Percentiles rank a stretch among this genome's conserved stretches.
Conservation (phyloP, 169 alveolate species). For the Neospora caninum region DNA sequence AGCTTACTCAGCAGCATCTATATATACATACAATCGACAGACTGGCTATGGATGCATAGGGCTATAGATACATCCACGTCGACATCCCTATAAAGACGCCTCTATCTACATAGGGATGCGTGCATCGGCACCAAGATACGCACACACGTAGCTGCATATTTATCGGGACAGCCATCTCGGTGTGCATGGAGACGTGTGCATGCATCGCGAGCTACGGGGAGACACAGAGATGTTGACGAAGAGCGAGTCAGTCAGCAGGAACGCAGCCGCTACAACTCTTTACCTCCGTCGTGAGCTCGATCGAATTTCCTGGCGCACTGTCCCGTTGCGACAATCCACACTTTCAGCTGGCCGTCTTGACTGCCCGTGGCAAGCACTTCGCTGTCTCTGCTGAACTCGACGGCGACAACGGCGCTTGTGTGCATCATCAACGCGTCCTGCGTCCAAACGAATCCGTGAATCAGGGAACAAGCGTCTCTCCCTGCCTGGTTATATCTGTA, state of each 20-base stretch:
- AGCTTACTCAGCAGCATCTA: too few species aligned
- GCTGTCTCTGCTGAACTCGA: constrained; percentile 87
- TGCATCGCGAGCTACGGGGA: too few species aligned
- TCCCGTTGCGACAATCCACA: constrained; percentile 82
- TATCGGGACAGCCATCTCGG: too few species aligned
- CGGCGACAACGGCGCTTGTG: constrained; percentile 81
- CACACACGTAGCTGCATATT: background rate
- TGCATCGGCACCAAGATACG: background rate
- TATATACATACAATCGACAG: too few species aligned
- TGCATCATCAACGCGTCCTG: constrained; percentile 84
- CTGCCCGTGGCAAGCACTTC: constrained; percentile 85
- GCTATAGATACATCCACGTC: background rate
- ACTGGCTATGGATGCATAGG: too few species aligned
- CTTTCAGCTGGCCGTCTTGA: constrained; percentile 62
- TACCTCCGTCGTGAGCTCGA: constrained; percentile 79
- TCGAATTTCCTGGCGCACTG: constrained; percentile 77
- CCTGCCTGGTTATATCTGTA: too few species aligned
- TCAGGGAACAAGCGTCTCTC: too few species aligned
- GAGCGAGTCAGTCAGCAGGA: background rate
- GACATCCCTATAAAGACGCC: background rate
- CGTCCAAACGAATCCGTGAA: too few species aligned
- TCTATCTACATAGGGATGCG: background rate
- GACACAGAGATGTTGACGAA: constrained; percentile 43
- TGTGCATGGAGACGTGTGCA: too few species aligned
- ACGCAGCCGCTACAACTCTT: background rate